These are phyloP conservation scores for Fragaria iinumae DNA, from an alignment of 306 rosid genomes.

Conservation along the genomic window DNA sequence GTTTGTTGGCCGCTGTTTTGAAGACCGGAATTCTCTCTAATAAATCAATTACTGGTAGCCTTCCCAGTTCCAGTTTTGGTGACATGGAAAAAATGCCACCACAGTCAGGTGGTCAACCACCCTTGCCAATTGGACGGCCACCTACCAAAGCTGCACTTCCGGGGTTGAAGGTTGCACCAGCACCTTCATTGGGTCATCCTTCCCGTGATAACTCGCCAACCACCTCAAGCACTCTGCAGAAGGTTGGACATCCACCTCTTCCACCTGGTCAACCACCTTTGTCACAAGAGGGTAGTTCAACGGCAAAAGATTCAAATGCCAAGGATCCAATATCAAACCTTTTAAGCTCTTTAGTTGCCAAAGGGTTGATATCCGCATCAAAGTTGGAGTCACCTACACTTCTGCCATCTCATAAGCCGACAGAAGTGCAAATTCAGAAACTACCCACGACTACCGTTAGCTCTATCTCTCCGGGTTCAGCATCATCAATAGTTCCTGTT, in stretches of 20 bases:
- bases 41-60: slow-evolving; percentile 40
- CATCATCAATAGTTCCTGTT: slow-evolving; percentile 36
- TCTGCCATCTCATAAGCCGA: slow-evolving; percentile 35
- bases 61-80: slow-evolving; percentile 33
- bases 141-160: slow-evolving; percentile 38
- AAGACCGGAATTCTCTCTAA: slow-evolving; percentile 64
- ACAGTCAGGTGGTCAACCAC: slow-evolving; percentile 39
- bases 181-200: slow-evolving; percentile 49
- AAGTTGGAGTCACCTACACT: slow-evolving; percentile 40
- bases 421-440: slow-evolving; percentile 41
- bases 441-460: slow-evolving; percentile 31
- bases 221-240: slow-evolving; percentile 32
- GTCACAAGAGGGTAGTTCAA: slow-evolving; percentile 39
- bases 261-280: slow-evolving; percentile 39
- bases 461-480: slow-evolving; percentile 46
- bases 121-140: slow-evolving; percentile 35
- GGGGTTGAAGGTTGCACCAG: slow-evolving; percentile 32
- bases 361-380: slow-evolving; percentile 77
- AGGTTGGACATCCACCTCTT: slow-evolving; percentile 44
- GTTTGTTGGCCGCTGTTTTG: slow-evolving; percentile 72
- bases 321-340: slow-evolving; percentile 71
- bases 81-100: slow-evolving; percentile 46
- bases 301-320: slow-evolving; percentile 42
- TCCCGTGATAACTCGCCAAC: slow-evolving; percentile 41
- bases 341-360: slow-evolving; percentile 80